Conservation (phyloP, 2,329 filamentous ascomycete genomes). For the Amesomyces nigricolor region DNA sequence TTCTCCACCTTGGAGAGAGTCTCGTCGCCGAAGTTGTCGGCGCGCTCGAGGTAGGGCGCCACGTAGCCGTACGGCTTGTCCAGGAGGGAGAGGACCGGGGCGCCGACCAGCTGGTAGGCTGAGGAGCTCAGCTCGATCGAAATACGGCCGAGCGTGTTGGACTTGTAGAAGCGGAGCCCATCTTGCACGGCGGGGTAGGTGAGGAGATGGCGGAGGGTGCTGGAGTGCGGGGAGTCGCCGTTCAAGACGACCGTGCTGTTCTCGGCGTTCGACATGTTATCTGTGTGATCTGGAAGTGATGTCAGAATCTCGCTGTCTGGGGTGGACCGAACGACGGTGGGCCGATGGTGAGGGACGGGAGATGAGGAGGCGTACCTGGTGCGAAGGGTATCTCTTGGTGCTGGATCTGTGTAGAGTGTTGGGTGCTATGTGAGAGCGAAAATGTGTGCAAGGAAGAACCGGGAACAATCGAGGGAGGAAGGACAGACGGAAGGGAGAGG, state of each 20-base stretch:
- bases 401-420: neutral
- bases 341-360: neutral
- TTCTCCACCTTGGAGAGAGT: slow-evolving; percentile 65
- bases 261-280: slow-evolving; percentile 7
- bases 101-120: slow-evolving; percentile 70
- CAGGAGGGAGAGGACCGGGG: slow-evolving; percentile 73
- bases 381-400: neutral
- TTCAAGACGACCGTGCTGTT: slow-evolving; percentile 10
- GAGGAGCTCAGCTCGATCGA: slow-evolving; percentile 70
- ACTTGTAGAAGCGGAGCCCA: slow-evolving; percentile 69
- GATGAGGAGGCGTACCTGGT: neutral
- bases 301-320: neutral
- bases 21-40: slow-evolving; percentile 69
- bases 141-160: slow-evolving; percentile 76
- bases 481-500: neutral
- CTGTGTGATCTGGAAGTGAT: neutral
- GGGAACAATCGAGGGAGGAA: neutral
- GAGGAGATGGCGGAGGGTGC: slow-evolving; percentile 54
- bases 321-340: neutral
- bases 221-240: slow-evolving; percentile 12
- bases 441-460: neutral
- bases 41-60: slow-evolving; percentile 77
- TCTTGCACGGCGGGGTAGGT: slow-evolving; percentile 82
- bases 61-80: slow-evolving; percentile 74
- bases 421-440: too few relatives aligned